phyloP scores from a whole-genome alignment of 148 eudicot species.

The Gaultheria prostrata region DNA sequence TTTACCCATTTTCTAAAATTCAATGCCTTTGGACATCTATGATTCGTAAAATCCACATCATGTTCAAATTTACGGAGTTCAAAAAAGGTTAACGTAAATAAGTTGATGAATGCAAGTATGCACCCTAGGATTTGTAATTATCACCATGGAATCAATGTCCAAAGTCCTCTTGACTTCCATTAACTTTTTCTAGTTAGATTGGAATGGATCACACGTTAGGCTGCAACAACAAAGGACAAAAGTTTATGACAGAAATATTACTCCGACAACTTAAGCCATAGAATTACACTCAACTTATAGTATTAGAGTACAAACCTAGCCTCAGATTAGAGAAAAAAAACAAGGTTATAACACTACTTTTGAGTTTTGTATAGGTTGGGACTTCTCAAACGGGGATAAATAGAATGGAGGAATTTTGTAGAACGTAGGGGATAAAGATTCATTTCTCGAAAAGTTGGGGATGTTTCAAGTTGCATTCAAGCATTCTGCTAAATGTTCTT shows the following conservation, averaged over 20 bases:
- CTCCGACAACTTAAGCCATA: background rate
- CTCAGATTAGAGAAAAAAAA: too few relatives aligned
- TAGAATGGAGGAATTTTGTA: too few relatives aligned
- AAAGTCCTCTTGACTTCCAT: slow-evolving; percentile 66
- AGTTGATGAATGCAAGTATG: background rate
- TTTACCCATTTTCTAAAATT: slow-evolving; percentile 40
- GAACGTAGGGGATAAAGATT: too few relatives aligned
- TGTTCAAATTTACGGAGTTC: slow-evolving; percentile 25
- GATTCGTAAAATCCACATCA: slow-evolving; percentile 54
- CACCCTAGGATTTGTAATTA: background rate
- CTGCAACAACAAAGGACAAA: slow-evolving; percentile 38
- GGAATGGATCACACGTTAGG: slow-evolving; percentile 90
- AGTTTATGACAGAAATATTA: background rate
- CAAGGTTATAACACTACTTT: too few relatives aligned
- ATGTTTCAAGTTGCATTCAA: too few relatives aligned
- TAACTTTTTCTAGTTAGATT: slow-evolving; percentile 66
- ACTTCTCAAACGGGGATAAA: too few relatives aligned
- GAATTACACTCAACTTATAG: background rate
- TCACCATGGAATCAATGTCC: slow-evolving; percentile 62
- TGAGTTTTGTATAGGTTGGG: too few relatives aligned
- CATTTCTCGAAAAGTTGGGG: too few relatives aligned
- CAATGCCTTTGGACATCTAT: slow-evolving; percentile 37
- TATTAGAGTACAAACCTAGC: slow-evolving; percentile 51
- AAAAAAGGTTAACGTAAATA: background rate
- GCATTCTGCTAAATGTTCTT: too few relatives aligned